Base-by-base conservation (phyloP, 768 basidiomycete genomes). In the Austroboletus festivus region DNA sequence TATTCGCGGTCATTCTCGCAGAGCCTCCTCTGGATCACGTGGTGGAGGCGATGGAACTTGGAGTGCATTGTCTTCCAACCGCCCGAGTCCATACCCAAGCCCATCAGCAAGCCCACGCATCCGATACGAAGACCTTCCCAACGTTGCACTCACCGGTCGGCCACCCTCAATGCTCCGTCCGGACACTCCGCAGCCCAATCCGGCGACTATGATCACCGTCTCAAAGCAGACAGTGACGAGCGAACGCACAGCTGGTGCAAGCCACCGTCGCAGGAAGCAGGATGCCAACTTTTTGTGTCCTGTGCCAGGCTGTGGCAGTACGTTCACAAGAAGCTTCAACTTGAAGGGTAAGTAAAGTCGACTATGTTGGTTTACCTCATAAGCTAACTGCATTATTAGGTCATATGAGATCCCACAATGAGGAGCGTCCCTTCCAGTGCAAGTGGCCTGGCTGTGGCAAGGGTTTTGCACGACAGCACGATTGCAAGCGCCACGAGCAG, bases 401-500 rank as follows among this genome's bases (percentile, higher is more conserved):
- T n/a, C 94, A 97, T 62, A 76, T 96, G 58, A 87, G 94, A 35
- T 92, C 89, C 13, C 94, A 96, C 60, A 93, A 89, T 51, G 93
- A 94, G 66, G 92, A 95, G 68, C 86, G 92, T 53, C 93, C 93
- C 26, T 97, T 93, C 76, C 82, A 86, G 66, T 97, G 93, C 71
- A 85, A 89, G 59, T 95, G 92, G 85, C 90, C 91, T 1, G 93
- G 91, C 20, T 97, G 93, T 62, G 86, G 84, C 22, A 95, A 96
- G 70, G 91, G 93, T 20, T 94, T 96, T 54, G 93, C 89, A 22
- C 71, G 93, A 47, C 91, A 95, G 65, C 94, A 96, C 61, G 94
- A 98, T 65, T 96, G 94, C 70, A 97, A 95, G 64, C 81, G 93
- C 3, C 95, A 98, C 59, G 94, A 96, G 68, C 87, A 93, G 56